phyloP scores from a whole-genome alignment of 805 yeast species.

The Metschnikowia bowlesiae region DNA sequence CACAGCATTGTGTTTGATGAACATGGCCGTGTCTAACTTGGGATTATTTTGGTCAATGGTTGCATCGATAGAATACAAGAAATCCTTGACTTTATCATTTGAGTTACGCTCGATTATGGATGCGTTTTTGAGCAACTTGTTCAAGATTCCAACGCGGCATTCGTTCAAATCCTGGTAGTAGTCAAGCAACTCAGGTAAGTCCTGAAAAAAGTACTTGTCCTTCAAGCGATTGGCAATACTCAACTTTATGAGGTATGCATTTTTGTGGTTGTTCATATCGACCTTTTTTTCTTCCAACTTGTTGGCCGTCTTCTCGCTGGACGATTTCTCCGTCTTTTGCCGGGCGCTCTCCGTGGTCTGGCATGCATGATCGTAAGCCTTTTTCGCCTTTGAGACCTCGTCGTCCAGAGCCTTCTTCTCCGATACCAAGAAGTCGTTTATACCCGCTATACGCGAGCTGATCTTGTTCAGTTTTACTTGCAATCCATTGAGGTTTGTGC shows the following conservation, averaged over 20 bases:
- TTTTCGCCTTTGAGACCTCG: constrained; percentile 61
- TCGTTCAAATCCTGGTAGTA: constrained; percentile 81
- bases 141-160: constrained; percentile 65
- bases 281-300: constrained; percentile 58
- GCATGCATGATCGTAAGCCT: constrained; percentile 77
- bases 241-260: constrained; percentile 73
- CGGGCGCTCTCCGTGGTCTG: constrained; percentile 76
- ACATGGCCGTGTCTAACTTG: constrained; percentile 80
- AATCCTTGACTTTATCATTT: constrained; percentile 43
- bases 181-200: constrained; percentile 85
- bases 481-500: constrained; percentile 55
- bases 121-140: constrained; percentile 63
- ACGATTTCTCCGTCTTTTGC: constrained; percentile 59
- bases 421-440: constrained; percentile 54
- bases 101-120: constrained; percentile 52
- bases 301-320: constrained; percentile 46
- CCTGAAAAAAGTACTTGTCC: constrained; percentile 90
- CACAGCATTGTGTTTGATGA: constrained; percentile 74
- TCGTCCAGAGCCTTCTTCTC: constrained; percentile 47
- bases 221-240: constrained; percentile 84
- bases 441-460: constrained; percentile 50
- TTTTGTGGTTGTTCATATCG: constrained; percentile 88
- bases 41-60: constrained; percentile 71
- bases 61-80: constrained; percentile 47
- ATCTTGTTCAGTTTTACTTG: constrained; percentile 51